Evolutionary conservation across 2,329 filamentous ascomycete genomes (phyloP).

Genomic region (Thermomyces lanuginosus): DNA sequence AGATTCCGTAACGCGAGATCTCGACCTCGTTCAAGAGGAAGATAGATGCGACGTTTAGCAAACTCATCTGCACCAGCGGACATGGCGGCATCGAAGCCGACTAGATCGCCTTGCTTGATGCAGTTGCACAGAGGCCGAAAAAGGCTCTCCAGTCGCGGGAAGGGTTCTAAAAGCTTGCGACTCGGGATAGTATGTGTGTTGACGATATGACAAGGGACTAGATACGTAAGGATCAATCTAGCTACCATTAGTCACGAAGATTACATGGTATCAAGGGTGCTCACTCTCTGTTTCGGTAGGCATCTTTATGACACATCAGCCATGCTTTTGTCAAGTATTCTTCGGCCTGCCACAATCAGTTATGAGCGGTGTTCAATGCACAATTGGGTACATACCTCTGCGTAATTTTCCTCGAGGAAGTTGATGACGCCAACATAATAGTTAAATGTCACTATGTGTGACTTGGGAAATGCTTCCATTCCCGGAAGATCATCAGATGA

Average conservation of each 20-base stretch:
- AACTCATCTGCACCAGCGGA: conserved; percentile 77
- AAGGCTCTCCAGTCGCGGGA: conserved; percentile 57
- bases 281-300: conserved; percentile 65
- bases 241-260: conserved; percentile 10
- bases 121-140: conserved; percentile 64
- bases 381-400: conserved; percentile 38
- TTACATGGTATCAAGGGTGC: conserved; percentile 13
- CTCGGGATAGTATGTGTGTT: conserved; percentile 76
- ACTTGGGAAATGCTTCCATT: conserved; percentile 64
- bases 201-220: conserved; percentile 83
- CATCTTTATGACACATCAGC: conserved; percentile 58
- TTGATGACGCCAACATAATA: conserved; percentile 90
- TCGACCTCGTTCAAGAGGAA: conserved; percentile 79
- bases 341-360: conserved; percentile 45
- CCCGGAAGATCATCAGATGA: conserved; percentile 65
- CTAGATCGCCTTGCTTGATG: conserved; percentile 68
- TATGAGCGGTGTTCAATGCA: not conserved
- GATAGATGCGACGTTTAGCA: conserved; percentile 80
- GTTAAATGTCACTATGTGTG: conserved; percentile 87
- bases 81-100: conserved; percentile 68
- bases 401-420: conserved; percentile 89
- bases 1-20: conserved; percentile 87
- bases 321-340: conserved; percentile 65
- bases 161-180: conserved; percentile 51
- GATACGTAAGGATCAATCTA: conserved; percentile 80